These are phyloP conservation scores for Alnus glutinosa DNA, from an alignment of 306 rosid genomes.

Conservation along the genomic window DNA sequence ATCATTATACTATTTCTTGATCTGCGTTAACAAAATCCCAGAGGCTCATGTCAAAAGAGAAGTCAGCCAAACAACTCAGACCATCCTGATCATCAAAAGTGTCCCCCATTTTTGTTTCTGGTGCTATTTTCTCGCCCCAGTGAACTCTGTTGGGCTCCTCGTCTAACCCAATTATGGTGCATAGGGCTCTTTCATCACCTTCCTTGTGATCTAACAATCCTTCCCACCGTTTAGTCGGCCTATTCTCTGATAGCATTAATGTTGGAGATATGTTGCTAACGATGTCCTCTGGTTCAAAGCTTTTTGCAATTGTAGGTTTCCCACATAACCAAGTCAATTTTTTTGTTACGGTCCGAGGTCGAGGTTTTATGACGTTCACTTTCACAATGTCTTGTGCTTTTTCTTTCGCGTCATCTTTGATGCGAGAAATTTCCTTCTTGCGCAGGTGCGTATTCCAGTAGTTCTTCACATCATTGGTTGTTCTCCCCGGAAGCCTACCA, in stretches of 20 bases:
- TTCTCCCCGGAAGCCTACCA: conserved; percentile 40
- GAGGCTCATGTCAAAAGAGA: background rate
- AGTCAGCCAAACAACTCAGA: background rate
- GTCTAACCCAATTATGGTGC: background rate
- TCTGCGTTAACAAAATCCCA: background rate
- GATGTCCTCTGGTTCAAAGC: background rate
- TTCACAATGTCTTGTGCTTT: background rate
- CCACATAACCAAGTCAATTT: background rate
- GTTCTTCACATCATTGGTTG: conserved; percentile 37
- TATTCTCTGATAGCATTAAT: background rate
- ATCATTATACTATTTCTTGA: background rate
- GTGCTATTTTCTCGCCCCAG: background rate
- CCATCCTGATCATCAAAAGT: background rate
- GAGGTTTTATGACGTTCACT: conserved; percentile 21
- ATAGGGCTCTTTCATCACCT: background rate
- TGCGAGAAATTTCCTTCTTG: conserved; percentile 1
- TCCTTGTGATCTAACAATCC: conserved; percentile 4
- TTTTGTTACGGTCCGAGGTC: conserved; percentile 22
- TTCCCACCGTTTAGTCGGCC: conserved; percentile 1
- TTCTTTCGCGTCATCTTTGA: background rate
- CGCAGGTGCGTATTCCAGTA: conserved; percentile 27
- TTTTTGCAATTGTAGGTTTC: background rate
- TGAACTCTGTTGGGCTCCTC: background rate
- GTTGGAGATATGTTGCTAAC: background rate
- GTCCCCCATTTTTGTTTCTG: background rate